These are phyloP conservation scores for Diaporthe vaccinii DNA, from an alignment of 2,329 filamentous ascomycete species.

Conservation along the genomic window DNA sequence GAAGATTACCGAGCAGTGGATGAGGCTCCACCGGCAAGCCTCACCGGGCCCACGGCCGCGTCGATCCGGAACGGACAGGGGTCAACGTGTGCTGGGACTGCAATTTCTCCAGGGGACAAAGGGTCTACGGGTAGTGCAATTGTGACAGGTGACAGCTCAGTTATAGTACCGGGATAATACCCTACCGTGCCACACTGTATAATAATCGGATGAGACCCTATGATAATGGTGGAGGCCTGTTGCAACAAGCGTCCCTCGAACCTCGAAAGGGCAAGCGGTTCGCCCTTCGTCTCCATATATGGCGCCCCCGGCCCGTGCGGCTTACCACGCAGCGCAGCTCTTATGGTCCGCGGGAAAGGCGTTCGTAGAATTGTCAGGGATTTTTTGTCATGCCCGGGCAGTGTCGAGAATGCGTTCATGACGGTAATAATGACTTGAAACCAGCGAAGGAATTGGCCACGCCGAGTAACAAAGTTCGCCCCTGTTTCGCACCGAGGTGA, in stretches of 20 bases:
- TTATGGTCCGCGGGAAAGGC: not conserved
- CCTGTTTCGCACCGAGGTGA: conserved; percentile 17
- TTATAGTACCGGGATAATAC: not conserved
- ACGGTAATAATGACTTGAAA: not conserved
- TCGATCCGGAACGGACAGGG: conserved; percentile 28
- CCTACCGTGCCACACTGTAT: conserved; percentile 7
- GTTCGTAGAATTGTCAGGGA: not conserved
- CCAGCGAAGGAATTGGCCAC: conserved; percentile 9
- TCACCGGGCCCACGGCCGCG: conserved; percentile 20
- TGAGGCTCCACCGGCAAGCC: conserved; percentile 25
- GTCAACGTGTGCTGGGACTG: not conserved
- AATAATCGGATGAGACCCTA: conserved; percentile 3
- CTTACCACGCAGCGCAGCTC: conserved; percentile 1
- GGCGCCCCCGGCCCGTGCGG: conserved; percentile 13
- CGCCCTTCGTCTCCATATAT: not conserved
- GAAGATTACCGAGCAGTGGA: conserved; percentile 15
- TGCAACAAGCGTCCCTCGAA: conserved; percentile 17
- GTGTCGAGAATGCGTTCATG: not conserved
- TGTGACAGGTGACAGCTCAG: conserved; percentile 29
- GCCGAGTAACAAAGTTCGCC: conserved; percentile 15
- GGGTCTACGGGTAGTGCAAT: conserved; percentile 19
- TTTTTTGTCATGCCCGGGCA: not conserved
- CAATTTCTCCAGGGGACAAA: not conserved
- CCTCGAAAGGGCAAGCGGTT: conserved; percentile 18
- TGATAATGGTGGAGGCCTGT: conserved; percentile 14